Evolutionary conservation across 495 filamentous ascomycete genomes (phyloP).

Genomic region (Chaetomium tenue): DNA sequence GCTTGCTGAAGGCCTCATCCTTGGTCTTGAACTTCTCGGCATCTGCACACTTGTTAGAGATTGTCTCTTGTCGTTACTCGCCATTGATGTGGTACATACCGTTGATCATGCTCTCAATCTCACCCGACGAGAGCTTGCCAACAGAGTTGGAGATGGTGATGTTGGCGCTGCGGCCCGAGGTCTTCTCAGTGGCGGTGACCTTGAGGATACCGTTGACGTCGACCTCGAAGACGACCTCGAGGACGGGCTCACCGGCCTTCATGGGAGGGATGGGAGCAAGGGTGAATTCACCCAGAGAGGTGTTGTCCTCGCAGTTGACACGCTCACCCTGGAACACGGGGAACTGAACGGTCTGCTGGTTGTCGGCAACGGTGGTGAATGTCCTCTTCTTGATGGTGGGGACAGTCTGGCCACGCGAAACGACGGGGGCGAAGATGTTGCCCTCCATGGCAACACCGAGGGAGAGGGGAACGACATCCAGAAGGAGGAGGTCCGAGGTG

Average conservation of each 20-base stretch:
- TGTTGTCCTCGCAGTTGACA: constrained; percentile 99
- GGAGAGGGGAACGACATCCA: constrained; percentile 96
- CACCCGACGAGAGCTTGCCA: constrained; percentile 89
- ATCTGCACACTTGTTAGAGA: constrained; percentile 50
- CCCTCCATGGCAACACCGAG: constrained; percentile 99
- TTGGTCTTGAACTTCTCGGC: constrained; percentile 98
- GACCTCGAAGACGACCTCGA: constrained; percentile 98
- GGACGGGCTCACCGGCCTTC: constrained; percentile 95
- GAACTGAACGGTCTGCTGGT: constrained; percentile 96
- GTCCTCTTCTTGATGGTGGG: constrained; percentile 93
- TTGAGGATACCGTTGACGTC: constrained; percentile 99
- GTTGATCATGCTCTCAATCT: constrained; percentile 97
- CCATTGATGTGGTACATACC: constrained; percentile 51
- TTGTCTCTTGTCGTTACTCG: constrained; percentile 21
- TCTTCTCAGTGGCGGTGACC: constrained; percentile 99
- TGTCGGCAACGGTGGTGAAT: constrained; percentile 96
- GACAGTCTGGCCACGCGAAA: constrained; percentile 85
- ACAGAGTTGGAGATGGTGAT: constrained; percentile 99
- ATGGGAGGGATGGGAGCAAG: constrained; percentile 95
- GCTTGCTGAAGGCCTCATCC: constrained; percentile 98
- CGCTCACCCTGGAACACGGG: constrained; percentile 98
- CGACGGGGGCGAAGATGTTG: constrained; percentile 98
- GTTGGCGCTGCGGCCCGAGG: constrained; percentile 95
- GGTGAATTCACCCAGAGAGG: constrained; percentile 97
- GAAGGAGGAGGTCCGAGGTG: constrained; percentile 89